Evolutionary conservation across 108 stramenopile genomes (phyloP), one percentile per base, ranked within the genome.

Genomic region (Fragilariopsis cylindrus): DNA sequence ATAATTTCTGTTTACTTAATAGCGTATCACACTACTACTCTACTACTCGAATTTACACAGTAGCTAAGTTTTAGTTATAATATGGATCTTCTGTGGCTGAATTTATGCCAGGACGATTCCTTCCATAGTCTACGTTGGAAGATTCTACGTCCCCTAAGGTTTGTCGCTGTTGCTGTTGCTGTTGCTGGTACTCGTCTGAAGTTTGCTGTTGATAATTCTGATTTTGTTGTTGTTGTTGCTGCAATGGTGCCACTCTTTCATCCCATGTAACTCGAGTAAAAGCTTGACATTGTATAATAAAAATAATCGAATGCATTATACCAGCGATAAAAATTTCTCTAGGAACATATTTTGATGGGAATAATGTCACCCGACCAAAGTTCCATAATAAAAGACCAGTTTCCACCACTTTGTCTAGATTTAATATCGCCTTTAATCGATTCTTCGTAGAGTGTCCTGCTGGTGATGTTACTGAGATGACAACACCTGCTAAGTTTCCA

Each of bases 381-480:
- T 91, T 89, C 84, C 88, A 92, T 4, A 84, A 19, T 48, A 92
- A 77, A 69, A 92, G 69, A 2, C 80, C 21, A 48, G 80, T 54
- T 75, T 95, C 94, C 12, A 95, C 79, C 7, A 83, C 60, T 67
- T 95, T 95, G 77, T 95, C 85, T 45, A 91, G 68, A 71, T 95
- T 95, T 45, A 95, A 73, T 48, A 95, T 88, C 12, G 89, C 90
- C 63, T 95, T 95, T 69, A 95, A 68, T 53, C 91, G 83, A 50
- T 87, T 88, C 70, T 92, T 95, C 1, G 81, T 79, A 3, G 81
- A 57, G 57, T 88, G 86, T 1, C 79, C 74, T 21, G 78, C 69
- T 1, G 43, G 62, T 21, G 84, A 81, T 13, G 81, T 79, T 18
- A 90, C 57, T 4, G 85, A 84, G 0, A 84, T 71, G 8, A 89